Evolutionary conservation across 2,329 filamentous ascomycete species (phyloP), one percentile per base, ranked within the genome.

Genomic region (Neofusicoccum cordaticola): DNA sequence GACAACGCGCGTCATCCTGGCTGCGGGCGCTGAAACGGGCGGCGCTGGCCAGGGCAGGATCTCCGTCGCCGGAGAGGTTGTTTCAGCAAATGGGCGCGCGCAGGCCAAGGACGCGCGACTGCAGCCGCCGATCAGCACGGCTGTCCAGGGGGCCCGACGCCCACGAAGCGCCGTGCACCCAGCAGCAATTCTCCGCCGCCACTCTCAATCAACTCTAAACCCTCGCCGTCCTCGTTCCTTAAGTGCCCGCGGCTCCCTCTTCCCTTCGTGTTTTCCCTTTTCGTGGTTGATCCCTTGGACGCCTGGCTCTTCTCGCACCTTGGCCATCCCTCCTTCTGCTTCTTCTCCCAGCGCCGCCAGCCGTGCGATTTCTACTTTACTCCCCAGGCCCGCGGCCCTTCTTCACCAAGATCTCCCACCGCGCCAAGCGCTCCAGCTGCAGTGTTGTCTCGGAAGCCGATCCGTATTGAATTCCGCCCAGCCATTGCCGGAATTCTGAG

Each of bases 201-300:
- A 47, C 56, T 31, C 37, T 35, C 56, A 60, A 60, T 60, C 56
- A 60, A 60, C 56, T 27, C 56, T 60, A 60, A 60, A 60, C 56
- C 56, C 42, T 37, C 41, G 56, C 27, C 15, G 4, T n/a, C 47
- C 27, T 34, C 47, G 47, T 50, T 41, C 39, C 56, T 60, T 60
- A 60, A 60, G 56, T 60, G 56, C 22, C 56, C 42, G 56, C 42
- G 11, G 31, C n/a, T 6, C 56, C 31, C 56, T 44, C 6, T 19
- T 22, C 19, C 37, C 15, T 8, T 47, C 27, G 31, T 39, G 56
- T 19, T 35, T 35, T 45, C 39, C 53, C 15, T 35, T 45, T 45
- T 17, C 41, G 39, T 44, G 56, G 41, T 60, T 31, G 22, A 35
- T 60, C 31, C 31, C 31, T 60, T 47, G 56, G 56, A 19, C 56